Evolutionary conservation across 139 green algal genomes (phyloP).

Genomic region (Chlorella sp.): DNA sequence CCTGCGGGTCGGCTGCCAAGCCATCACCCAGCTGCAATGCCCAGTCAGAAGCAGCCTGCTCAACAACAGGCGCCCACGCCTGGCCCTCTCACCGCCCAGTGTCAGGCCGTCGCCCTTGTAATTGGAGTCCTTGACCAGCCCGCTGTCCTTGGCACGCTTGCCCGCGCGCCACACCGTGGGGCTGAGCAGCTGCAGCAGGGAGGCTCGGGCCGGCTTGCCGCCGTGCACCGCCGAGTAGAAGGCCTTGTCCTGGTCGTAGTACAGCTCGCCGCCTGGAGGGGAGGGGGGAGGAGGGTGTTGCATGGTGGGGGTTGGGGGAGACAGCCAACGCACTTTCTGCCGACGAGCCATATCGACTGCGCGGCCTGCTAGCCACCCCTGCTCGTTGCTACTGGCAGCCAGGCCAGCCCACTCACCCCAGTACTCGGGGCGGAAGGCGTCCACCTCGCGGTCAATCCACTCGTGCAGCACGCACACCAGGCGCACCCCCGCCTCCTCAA

Average conservation of each 20-base stretch:
- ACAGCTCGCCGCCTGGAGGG: slow-evolving; percentile 36
- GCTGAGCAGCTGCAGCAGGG: slow-evolving; percentile 42
- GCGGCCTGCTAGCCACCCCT: too few species aligned
- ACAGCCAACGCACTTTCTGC: too few species aligned
- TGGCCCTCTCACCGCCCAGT: slow-evolving; percentile 29
- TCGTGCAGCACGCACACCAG: slow-evolving; percentile 50
- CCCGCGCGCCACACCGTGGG: slow-evolving; percentile 38
- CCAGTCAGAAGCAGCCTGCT: background rate
- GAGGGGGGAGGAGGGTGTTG: too few species aligned
- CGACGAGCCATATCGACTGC: too few species aligned
- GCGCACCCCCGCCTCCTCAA: slow-evolving; percentile 35
- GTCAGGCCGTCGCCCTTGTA: slow-evolving; percentile 46
- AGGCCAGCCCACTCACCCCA: slow-evolving; percentile 43
- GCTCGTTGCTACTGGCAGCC: too few species aligned
- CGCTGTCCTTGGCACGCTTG: slow-evolving; percentile 41
- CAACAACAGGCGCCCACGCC: too few species aligned
- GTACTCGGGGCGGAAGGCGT: slow-evolving; percentile 38
- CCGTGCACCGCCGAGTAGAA: slow-evolving; percentile 48
- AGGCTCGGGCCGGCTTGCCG: slow-evolving; percentile 29
- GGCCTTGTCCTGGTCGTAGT: slow-evolving; percentile 46
- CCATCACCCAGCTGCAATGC: background rate
- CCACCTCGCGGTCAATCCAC: slow-evolving; percentile 48
- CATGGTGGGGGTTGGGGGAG: too few species aligned
- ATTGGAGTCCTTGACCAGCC: slow-evolving; percentile 45
- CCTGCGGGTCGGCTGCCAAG: background rate